Evolutionary conservation across 1,139 yeast genomes (phyloP).

Genomic region (Arxiozyma slooffiae): DNA sequence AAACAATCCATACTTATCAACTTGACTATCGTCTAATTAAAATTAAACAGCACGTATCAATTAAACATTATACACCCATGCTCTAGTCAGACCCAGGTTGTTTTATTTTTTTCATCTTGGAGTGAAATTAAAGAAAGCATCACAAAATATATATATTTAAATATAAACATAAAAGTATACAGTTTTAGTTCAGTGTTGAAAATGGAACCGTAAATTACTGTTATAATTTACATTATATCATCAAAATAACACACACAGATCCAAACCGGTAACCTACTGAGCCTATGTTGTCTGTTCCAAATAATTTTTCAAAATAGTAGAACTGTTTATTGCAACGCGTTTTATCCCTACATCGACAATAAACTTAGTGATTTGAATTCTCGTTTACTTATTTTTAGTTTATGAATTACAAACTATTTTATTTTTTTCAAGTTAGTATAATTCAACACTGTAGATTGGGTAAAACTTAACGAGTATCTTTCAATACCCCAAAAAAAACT

Average conservation of each 20-base stretch:
- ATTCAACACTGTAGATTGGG: constrained; percentile 25
- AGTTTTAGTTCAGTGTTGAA: neutral
- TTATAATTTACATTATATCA: neutral
- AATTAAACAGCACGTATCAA: too few relatives aligned
- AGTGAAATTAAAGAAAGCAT: too few relatives aligned
- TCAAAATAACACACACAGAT: too few relatives aligned
- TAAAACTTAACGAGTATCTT: constrained; percentile 16
- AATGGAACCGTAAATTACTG: neutral
- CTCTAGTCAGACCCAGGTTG: too few relatives aligned
- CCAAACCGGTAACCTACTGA: neutral
- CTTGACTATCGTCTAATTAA: too few relatives aligned
- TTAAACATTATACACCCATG: too few relatives aligned
- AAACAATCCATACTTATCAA: too few relatives aligned
- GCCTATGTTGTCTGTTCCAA: neutral
- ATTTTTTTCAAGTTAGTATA: constrained; percentile 28
- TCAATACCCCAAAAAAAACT: constrained; percentile 24
- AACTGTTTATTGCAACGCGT: constrained; percentile 11
- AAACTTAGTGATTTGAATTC: constrained; percentile 48
- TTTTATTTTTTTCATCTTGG: too few relatives aligned
- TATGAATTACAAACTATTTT: constrained; percentile 21
- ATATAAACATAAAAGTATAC: too few relatives aligned
- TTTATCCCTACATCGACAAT: constrained; percentile 22
- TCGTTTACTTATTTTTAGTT: constrained; percentile 37
- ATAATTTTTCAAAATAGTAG: neutral
- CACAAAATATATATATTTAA: too few relatives aligned